Base-by-base conservation (phyloP, 306 rosid species). In the Fagus crenata region DNA sequence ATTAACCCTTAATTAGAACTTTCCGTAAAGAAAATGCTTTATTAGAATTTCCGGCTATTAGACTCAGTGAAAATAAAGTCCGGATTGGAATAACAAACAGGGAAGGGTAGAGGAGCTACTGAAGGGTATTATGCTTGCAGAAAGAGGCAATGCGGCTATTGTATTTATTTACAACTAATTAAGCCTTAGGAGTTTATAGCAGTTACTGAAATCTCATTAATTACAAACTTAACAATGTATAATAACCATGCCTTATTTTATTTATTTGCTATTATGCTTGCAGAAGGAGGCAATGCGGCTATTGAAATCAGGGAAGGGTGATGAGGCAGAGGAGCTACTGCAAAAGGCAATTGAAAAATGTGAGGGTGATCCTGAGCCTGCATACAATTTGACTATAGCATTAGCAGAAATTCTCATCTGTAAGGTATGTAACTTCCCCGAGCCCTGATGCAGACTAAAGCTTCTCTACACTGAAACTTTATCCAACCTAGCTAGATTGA, bases 401-500 rank as follows among this genome's bases (percentile, higher is more conserved):
- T 35, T 63, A 36, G 69, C 69, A 1, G 43, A 63, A 63, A 35
- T 63, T 63, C 43, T 35, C 69, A 63, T 63, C n/a, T 63, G 6
- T 13, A 14, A 35, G 69, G 69, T 63, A 63, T 35, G 69, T 15
- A 15, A 35, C 51, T 46, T 4, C 69, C 68, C 41, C 33, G 9
- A 35, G 4, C 15, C 68, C 69, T 33, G 69, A 22, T 13, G 43
- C 7, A 63, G 18, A 35, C 69, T 33, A 61, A 61, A 63, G 18
- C 22, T 17, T 63, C 37, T 39, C 18, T 4, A 5, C 42, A 63
- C 69, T 14, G 18, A 4, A 13, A 63, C 7, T 63, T 63, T 32
- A 36, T 22, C 28, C 28, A 22, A 22, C 28, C 28, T 22, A 22
- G 28, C 28, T 22, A 22, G 28, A 22, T 22, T 61, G 68, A 33